Conservation (phyloP, 345 rosid species). For the Bretschneidera sinensis region DNA sequence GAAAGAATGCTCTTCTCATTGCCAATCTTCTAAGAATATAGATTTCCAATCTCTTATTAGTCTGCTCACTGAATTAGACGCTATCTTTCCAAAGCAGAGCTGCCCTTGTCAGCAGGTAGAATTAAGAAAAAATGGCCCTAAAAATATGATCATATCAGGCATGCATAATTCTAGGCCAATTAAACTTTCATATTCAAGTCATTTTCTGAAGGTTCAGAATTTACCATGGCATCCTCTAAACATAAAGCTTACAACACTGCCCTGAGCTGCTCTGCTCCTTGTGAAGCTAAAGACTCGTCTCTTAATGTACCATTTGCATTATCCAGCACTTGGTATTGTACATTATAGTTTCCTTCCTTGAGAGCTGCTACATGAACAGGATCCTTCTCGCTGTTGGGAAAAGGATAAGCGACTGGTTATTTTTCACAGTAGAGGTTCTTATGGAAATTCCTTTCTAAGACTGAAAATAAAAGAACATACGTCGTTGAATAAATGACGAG, state of each 20-base stretch:
- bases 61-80: too few species aligned
- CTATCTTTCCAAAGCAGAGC: too few species aligned
- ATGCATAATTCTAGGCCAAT: background rate
- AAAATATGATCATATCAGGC: background rate
- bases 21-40: too few species aligned
- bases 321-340: slow-evolving; percentile 24
- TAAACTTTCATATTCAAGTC: background rate
- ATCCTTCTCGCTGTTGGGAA: slow-evolving; percentile 24
- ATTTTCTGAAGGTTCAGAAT: background rate
- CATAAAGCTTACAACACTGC: background rate
- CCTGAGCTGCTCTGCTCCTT: background rate
- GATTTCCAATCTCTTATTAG: too few species aligned
- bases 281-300: slow-evolving; percentile 1
- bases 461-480: slow-evolving; percentile 22
- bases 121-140: too few species aligned
- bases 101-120: too few species aligned
- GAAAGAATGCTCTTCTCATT: too few species aligned
- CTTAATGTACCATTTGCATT: slow-evolving; percentile 13
- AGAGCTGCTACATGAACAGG: background rate
- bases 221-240: background rate
- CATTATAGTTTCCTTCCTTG: slow-evolving; percentile 11
- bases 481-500: slow-evolving; percentile 38
- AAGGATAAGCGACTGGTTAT: background rate
- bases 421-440: background rate
- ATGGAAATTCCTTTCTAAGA: background rate